Conservation (phyloP, 1,284 basidiomycete genomes). For the Apiotrichum montevideense region DNA sequence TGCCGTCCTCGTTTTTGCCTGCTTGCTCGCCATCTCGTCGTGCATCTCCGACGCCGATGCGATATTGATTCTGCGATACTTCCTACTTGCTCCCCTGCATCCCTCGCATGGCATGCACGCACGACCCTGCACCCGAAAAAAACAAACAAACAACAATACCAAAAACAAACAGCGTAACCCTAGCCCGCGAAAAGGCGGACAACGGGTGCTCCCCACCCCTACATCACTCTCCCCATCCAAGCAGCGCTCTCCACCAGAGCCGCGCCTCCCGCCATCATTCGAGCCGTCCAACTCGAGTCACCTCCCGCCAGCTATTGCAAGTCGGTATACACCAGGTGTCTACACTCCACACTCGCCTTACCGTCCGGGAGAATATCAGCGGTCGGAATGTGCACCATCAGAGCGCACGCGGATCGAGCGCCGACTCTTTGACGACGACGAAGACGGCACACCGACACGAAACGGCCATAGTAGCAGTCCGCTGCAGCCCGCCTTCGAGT, state of each 20-base stretch:
- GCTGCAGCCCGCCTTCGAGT: slow-evolving; percentile 33
- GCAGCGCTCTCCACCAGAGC: slow-evolving; percentile 11
- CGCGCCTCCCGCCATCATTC: slow-evolving; percentile 15
- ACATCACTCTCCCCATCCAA: slow-evolving; percentile 24
- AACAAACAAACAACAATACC: background rate
- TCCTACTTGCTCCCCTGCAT: too few relatives aligned
- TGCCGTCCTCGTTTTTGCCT: too few relatives aligned
- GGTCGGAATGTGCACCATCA: slow-evolving; percentile 28
- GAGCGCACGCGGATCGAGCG: slow-evolving; percentile 30
- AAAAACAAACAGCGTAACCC: slow-evolving; percentile 1
- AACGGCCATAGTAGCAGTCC: slow-evolving; percentile 21
- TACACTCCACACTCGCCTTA: slow-evolving; percentile 29
- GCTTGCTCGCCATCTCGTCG: too few relatives aligned
- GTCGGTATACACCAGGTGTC: slow-evolving; percentile 15
- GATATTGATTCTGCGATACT: too few relatives aligned
- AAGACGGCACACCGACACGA: slow-evolving; percentile 6
- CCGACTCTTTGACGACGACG: slow-evolving; percentile 28
- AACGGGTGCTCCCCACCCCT: slow-evolving; percentile 24
- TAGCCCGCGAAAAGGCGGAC: slow-evolving; percentile 18
- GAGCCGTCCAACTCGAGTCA: slow-evolving; percentile 9
- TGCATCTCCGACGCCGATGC: too few relatives aligned
- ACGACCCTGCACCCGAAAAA: background rate
- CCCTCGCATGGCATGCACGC: too few relatives aligned
- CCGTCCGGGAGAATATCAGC: slow-evolving; percentile 32
- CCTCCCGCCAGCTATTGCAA: slow-evolving; percentile 25